Evolutionary conservation across 352 stramenopile genomes (phyloP).

Genomic region (Phytophthora aleatoria): DNA sequence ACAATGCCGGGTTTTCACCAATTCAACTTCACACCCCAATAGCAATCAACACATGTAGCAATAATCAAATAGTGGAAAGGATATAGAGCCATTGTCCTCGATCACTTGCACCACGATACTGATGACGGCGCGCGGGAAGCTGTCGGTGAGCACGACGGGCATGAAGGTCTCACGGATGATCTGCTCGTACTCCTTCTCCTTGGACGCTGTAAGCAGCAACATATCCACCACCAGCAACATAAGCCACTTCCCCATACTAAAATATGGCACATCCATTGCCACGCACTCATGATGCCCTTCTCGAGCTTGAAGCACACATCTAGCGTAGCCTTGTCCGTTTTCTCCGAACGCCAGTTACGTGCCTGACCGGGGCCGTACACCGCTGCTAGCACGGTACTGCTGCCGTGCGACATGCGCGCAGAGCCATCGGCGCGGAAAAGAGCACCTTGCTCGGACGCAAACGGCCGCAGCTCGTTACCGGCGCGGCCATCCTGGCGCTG

Average conservation of each 20-base stretch:
- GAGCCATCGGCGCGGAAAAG: conserved; percentile 84
- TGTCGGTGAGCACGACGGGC: conserved; percentile 66
- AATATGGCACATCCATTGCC: neutral
- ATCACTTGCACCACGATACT: conserved; percentile 88
- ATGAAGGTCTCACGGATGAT: conserved; percentile 82
- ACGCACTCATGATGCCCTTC: conserved; percentile 73
- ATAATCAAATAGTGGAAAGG: conserved; percentile 33
- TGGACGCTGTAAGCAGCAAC: conserved; percentile 48
- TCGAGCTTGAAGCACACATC: conserved; percentile 86
- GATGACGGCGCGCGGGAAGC: conserved; percentile 83
- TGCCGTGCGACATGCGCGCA: conserved; percentile 78
- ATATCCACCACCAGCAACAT: neutral
- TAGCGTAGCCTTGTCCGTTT: conserved; percentile 61
- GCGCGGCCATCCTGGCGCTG: conserved; percentile 68
- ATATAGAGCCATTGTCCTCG: conserved; percentile 82
- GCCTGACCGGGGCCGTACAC: conserved; percentile 81
- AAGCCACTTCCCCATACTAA: neutral
- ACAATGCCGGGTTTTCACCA: neutral
- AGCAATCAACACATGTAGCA: conserved; percentile 21
- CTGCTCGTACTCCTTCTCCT: conserved; percentile 88
- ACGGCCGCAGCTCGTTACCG: conserved; percentile 77
- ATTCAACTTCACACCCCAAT: conserved; percentile 12
- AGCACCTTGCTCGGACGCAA: conserved; percentile 75
- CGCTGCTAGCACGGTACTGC: conserved; percentile 71
- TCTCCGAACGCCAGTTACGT: conserved; percentile 73